Percentiles rank a stretch among this genome's conserved stretches.
phyloP scores from a whole-genome alignment of 2,329 filamentous ascomycete species.

The Alternaria gaisen region DNA sequence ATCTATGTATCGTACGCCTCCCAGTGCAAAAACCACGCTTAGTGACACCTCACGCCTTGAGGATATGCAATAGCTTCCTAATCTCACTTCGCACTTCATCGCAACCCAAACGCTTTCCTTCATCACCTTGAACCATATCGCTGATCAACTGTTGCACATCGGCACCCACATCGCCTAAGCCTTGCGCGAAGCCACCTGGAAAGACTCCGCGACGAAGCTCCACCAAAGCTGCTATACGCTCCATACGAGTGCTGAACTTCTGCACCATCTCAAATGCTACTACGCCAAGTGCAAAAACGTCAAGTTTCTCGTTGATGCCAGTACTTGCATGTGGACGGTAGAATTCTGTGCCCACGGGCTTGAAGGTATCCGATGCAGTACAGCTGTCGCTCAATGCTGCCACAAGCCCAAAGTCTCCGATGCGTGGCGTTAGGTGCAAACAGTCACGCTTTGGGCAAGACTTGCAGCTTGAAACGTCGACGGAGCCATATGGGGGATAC shows the following conservation, averaged over 20 bases:
- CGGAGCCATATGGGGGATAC: constrained; percentile 53
- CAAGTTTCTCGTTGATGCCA: constrained; percentile 61
- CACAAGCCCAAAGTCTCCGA: constrained; percentile 74
- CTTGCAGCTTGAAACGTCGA: constrained; percentile 58
- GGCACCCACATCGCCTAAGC: constrained; percentile 29
- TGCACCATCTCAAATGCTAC: constrained; percentile 70
- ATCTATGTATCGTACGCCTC: neutral
- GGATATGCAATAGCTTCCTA: constrained; percentile 24
- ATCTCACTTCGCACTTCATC: constrained; percentile 41
- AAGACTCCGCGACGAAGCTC: constrained; percentile 46
- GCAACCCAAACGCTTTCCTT: constrained; percentile 40
- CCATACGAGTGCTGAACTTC: constrained; percentile 56
- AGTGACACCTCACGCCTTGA: constrained; percentile 17
- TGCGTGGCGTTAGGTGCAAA: constrained; percentile 65
- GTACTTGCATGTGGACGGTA: constrained; percentile 61
- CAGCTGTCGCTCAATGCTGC: constrained; percentile 59
- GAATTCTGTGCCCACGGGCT: constrained; percentile 68
- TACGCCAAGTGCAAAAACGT: constrained; percentile 69
- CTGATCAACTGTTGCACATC: constrained; percentile 38
- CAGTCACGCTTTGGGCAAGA: constrained; percentile 52
- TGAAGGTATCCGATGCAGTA: constrained; percentile 38
- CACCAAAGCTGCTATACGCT: constrained; percentile 49
- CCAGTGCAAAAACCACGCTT: neutral
- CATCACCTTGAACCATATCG: constrained; percentile 46
- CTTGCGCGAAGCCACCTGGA: constrained; percentile 36